Conservation (phyloP, 331 rosid species). For the Acacia concinna region DNA sequence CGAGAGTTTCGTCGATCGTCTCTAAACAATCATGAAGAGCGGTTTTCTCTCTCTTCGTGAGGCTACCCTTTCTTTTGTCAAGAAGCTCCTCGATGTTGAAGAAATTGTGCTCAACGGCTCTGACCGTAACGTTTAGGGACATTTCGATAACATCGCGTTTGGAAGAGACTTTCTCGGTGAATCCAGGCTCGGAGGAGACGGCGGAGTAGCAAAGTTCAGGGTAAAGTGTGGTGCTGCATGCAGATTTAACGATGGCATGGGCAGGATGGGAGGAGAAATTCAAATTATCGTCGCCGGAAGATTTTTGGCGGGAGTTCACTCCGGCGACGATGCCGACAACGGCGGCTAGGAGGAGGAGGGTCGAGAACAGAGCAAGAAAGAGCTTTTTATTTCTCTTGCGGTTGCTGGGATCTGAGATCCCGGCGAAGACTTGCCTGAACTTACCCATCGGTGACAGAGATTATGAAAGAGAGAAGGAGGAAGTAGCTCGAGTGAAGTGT, state of each 20-base stretch:
- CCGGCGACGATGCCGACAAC: slow-evolving; percentile 45
- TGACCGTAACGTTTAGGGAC: slow-evolving; percentile 43
- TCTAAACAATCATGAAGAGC: slow-evolving; percentile 76
- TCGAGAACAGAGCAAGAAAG: slow-evolving; percentile 32
- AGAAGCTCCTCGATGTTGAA: slow-evolving; percentile 37
- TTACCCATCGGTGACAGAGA: slow-evolving; percentile 22
- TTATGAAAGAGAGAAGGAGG: no score
- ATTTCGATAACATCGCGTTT: slow-evolving; percentile 46
- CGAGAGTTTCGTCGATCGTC: slow-evolving; percentile 59
- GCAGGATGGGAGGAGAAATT: slow-evolving; percentile 8
- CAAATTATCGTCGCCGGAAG: not conserved
- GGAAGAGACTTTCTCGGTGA: slow-evolving; percentile 29
- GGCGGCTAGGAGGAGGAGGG: slow-evolving; percentile 41
- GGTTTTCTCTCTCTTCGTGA: slow-evolving; percentile 44
- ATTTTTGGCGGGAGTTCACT: slow-evolving; percentile 19
- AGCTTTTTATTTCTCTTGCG: slow-evolving; percentile 35
- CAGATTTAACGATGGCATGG: slow-evolving; percentile 53
- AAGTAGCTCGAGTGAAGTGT: not conserved
- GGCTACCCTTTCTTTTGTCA: slow-evolving; percentile 6
- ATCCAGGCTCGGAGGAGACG: slow-evolving; percentile 22
- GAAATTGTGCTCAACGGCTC: slow-evolving; percentile 45
- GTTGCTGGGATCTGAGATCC: slow-evolving; percentile 33
- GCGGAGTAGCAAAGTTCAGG: slow-evolving; percentile 62
- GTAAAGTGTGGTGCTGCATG: slow-evolving; percentile 62
- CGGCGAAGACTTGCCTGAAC: slow-evolving; percentile 20